These are phyloP conservation scores for Fagopyrum esculentum DNA, from an alignment of 148 eudicot species.

Conservation along the genomic window DNA sequence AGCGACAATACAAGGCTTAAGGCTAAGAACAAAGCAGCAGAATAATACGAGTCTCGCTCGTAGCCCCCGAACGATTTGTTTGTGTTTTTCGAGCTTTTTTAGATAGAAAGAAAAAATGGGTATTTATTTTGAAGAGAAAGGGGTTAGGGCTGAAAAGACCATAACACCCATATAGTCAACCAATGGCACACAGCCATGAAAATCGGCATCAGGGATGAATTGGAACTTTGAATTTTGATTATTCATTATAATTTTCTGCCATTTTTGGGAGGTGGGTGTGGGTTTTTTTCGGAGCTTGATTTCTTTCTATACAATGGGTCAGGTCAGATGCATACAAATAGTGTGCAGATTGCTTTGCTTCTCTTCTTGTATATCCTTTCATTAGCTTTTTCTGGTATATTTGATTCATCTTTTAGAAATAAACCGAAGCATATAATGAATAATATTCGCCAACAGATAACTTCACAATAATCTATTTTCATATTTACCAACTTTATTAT, in stretches of 20 bases:
- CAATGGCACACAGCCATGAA: not conserved
- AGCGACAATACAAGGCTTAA: not conserved
- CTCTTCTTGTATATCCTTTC: not conserved
- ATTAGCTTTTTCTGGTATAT: constrained; percentile 7
- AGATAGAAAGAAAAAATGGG: constrained; percentile 9
- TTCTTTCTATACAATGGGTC: constrained; percentile 6
- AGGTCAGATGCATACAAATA: not conserved
- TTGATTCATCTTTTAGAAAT: not conserved
- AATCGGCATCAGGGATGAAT: not conserved
- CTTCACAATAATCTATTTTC: not conserved
- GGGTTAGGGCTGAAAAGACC: not conserved
- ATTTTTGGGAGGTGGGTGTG: constrained; percentile 8
- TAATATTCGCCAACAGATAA: not conserved
- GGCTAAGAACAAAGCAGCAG: constrained; percentile 6
- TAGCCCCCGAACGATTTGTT: constrained; percentile 3
- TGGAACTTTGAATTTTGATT: not conserved
- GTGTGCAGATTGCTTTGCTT: not conserved
- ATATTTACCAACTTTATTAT: too few species aligned
- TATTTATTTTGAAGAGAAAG: constrained; percentile 1
- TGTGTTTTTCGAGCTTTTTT: constrained; percentile 13
- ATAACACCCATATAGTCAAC: not conserved
- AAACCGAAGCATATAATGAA: not conserved
- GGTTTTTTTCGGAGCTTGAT: not conserved
- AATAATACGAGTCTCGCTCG: constrained; percentile 3
- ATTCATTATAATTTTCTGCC: constrained; percentile 6